Percentiles rank a stretch among this genome's conserved stretches.
Evolutionary conservation across 2,329 filamentous ascomycete genomes (phyloP).

Genomic region (Thielaviopsis populi): DNA sequence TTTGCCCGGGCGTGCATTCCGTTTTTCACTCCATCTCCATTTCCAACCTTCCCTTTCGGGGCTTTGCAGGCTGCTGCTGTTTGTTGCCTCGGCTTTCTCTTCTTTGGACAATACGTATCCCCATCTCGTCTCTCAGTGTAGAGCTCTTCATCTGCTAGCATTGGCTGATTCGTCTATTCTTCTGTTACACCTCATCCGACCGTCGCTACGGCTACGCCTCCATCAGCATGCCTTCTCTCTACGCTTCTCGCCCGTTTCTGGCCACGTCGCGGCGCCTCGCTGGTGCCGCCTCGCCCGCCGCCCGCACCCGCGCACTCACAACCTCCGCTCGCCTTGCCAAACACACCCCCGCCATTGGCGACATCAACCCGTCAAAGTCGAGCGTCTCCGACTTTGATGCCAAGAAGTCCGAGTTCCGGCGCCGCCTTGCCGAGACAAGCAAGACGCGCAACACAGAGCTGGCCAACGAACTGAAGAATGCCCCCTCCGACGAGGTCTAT

Average conservation of each 20-base stretch:
- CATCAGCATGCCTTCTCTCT: neutral
- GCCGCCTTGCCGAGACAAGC: slow-evolving; percentile 60
- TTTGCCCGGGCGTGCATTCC: slow-evolving; percentile 5
- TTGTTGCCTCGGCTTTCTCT: slow-evolving; percentile 3
- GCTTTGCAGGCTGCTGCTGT: neutral
- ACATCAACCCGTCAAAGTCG: slow-evolving; percentile 53
- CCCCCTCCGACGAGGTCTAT: slow-evolving; percentile 8
- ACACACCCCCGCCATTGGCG: slow-evolving; percentile 63
- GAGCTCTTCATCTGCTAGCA: no score
- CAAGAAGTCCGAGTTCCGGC: slow-evolving; percentile 76
- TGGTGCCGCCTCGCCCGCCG: slow-evolving; percentile 20
- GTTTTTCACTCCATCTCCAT: neutral
- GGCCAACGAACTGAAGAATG: slow-evolving; percentile 8
- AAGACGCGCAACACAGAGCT: slow-evolving; percentile 38
- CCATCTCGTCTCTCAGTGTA: no score
- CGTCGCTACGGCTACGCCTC: neutral
- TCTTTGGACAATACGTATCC: neutral
- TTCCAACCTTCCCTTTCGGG: neutral
- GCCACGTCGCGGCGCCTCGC: slow-evolving; percentile 26
- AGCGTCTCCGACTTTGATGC: slow-evolving; percentile 61
- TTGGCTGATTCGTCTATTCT: no score
- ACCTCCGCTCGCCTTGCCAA: slow-evolving; percentile 23
- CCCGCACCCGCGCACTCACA: slow-evolving; percentile 2
- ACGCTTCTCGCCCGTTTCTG: neutral
- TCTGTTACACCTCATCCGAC: no score